phyloP scores from a whole-genome alignment of 2,329 filamentous ascomycete species.

The Aspergillus fumigatus region DNA sequence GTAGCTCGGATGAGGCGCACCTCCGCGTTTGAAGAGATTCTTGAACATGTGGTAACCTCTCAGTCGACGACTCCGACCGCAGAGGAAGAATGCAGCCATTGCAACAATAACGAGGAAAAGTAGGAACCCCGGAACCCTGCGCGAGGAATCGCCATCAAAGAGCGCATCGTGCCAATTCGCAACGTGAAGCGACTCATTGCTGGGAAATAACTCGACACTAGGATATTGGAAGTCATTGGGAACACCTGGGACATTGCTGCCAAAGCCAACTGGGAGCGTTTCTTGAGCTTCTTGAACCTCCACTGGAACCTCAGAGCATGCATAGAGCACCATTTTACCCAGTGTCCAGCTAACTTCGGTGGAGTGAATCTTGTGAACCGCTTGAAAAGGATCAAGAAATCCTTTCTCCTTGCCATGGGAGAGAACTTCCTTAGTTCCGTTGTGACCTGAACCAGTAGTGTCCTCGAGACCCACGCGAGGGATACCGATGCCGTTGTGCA shows the following conservation, averaged over 20 bases:
- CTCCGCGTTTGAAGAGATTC: constrained; percentile 26
- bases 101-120: constrained; percentile 71
- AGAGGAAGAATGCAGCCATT: constrained; percentile 66
- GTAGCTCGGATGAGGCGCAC: constrained; percentile 28
- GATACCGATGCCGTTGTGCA: constrained; percentile 93
- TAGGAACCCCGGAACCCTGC: constrained; percentile 68
- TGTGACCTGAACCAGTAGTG: constrained; percentile 51
- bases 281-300: constrained; percentile 50
- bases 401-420: constrained; percentile 67
- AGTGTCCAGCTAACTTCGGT: constrained; percentile 96
- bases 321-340: constrained; percentile 93
- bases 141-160: constrained; percentile 61
- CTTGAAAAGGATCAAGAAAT: constrained; percentile 81
- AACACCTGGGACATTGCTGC: constrained; percentile 68
- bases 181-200: constrained; percentile 25
- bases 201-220: constrained; percentile 33
- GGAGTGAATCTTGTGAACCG: constrained; percentile 85
- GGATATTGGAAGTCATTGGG: constrained; percentile 81
- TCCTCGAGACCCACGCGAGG: constrained; percentile 77
- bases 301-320: constrained; percentile 78
- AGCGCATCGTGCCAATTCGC: constrained; percentile 60
- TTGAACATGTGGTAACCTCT: constrained; percentile 55
- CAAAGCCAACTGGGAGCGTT: constrained; percentile 80
- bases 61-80: constrained; percentile 71
- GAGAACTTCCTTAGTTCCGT: constrained; percentile 67